A percentile compares a stretch with the other conserved stretches of the same genome.
Evolutionary conservation across 805 yeast genomes (phyloP).

Genomic region (Cyberlindnera lachancei): DNA sequence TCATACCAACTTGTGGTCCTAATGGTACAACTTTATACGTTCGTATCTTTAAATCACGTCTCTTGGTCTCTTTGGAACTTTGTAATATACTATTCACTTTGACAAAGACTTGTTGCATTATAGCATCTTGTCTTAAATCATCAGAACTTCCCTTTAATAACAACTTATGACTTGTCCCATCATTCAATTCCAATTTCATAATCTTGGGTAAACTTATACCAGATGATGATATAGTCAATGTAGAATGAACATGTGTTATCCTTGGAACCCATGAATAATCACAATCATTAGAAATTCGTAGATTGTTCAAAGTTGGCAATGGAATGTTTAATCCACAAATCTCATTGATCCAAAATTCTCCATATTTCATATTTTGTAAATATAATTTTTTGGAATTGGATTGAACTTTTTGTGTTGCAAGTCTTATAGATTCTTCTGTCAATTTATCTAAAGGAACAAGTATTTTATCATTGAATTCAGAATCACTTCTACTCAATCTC

Average conservation of each 20-base stretch:
- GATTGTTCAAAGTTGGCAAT: slow-evolving; percentile 53
- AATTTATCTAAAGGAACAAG: slow-evolving; percentile 41
- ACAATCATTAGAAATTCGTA: slow-evolving; percentile 34
- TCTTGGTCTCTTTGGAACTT: slow-evolving; percentile 47
- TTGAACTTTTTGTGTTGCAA: slow-evolving; percentile 41
- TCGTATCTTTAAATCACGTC: slow-evolving; percentile 53
- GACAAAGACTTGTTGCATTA: slow-evolving; percentile 94
- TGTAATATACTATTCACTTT: slow-evolving; percentile 67
- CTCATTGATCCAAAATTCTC: slow-evolving; percentile 49
- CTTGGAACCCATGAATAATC: slow-evolving; percentile 40
- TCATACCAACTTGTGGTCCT: slow-evolving; percentile 80
- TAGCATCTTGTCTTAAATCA: slow-evolving; percentile 90
- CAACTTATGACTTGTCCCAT: slow-evolving; percentile 53
- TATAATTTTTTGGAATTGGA: slow-evolving; percentile 14
- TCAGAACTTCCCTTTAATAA: slow-evolving; percentile 82
- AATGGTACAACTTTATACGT: slow-evolving; percentile 89
- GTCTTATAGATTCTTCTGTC: slow-evolving; percentile 40
- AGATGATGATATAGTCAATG: slow-evolving; percentile 57
- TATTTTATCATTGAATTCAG: slow-evolving; percentile 22
- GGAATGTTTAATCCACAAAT: slow-evolving; percentile 47
- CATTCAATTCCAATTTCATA: slow-evolving; percentile 41
- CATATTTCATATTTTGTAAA: slow-evolving; percentile 30
- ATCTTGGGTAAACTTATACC: slow-evolving; percentile 91
- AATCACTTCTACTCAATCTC: slow-evolving; percentile 24
- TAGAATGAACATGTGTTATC: slow-evolving; percentile 37